phyloP scores from a whole-genome alignment of 345 rosid genomes.

The Sisymbrium irio region DNA sequence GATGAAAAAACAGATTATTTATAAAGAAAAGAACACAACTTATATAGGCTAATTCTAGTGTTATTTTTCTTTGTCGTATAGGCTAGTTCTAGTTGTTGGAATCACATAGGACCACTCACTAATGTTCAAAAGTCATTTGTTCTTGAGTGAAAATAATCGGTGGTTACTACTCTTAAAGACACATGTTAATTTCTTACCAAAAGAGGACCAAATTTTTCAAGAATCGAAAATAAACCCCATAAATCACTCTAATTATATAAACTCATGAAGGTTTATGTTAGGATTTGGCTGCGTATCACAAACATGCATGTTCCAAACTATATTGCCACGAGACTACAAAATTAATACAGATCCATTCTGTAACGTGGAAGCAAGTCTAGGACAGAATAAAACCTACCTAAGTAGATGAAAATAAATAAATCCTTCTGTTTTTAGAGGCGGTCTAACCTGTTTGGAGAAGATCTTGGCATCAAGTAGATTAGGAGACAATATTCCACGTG shows the following conservation, averaged over 20 bases:
- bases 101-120: slow-evolving; percentile 27
- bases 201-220: not conserved
- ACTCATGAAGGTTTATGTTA: not conserved
- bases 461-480: slow-evolving; percentile 40
- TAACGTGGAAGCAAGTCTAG: slow-evolving; percentile 42
- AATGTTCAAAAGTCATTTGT: slow-evolving; percentile 16
- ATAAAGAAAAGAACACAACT: not conserved
- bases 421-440: not conserved
- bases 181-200: not conserved
- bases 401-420: not conserved
- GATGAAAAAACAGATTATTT: not conserved
- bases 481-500: too few species aligned
- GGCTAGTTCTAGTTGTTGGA: not conserved
- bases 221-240: not conserved
- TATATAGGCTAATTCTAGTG: not conserved
- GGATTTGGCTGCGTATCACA: slow-evolving; percentile 20
- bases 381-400: not conserved
- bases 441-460: slow-evolving; percentile 58
- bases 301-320: slow-evolving; percentile 41
- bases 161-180: slow-evolving; percentile 1
- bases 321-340: slow-evolving; percentile 60
- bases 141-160: not conserved
- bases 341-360: slow-evolving; percentile 44
- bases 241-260: not conserved
- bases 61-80: slow-evolving; percentile 5